Evolutionary conservation across 352 stramenopile species (phyloP), one percentile per base, ranked within the genome.

Genomic region (Phytopythium ostracodes): DNA sequence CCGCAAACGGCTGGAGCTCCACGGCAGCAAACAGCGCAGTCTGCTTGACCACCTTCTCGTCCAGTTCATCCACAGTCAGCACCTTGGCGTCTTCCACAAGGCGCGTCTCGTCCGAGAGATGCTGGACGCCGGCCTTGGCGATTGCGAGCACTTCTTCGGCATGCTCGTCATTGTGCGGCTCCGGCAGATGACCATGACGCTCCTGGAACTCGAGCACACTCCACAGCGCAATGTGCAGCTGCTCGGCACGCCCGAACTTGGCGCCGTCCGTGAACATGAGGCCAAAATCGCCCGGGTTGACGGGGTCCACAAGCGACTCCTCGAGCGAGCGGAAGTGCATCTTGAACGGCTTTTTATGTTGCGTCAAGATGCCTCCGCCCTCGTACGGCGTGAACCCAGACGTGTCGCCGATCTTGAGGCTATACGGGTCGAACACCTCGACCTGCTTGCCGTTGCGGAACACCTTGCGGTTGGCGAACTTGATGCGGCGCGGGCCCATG

Each of bases 221-320:
- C 86, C 84, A 93, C 64, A 81, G 73, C 10, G 84, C 81, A 10
- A 92, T 60, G 43, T 93, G 86, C 57, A 94, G 71, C 57, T 94
- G 86, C 56, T 94, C 86, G 2, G 86, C 83, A 22, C 86, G 84
- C n/a, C 86, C 85, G 75, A 94, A 90, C 69, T 94, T 94, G 59
- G 86, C 83, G 31, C 86, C 86, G 61, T 94, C 86, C 18, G 86
- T 93, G 50, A 94, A 94, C 81, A 92, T 92, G 29, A 94, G 77
- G 0, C 86, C 84, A 62, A 77, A 94, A 27, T 92, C 82, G 2
- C 81, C 81, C 38, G 79, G 81, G 51, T 75, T 67, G 47, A 94
- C 76, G 8, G 86, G 86, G 38, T 84, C 72, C 42, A 84, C 72
- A 0, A 94, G 70, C 46, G 78, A 80, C 50, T 88, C 81, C 61